Base-by-base conservation (phyloP, 441 rosid species). In the Aquilaria agallochum region DNA sequence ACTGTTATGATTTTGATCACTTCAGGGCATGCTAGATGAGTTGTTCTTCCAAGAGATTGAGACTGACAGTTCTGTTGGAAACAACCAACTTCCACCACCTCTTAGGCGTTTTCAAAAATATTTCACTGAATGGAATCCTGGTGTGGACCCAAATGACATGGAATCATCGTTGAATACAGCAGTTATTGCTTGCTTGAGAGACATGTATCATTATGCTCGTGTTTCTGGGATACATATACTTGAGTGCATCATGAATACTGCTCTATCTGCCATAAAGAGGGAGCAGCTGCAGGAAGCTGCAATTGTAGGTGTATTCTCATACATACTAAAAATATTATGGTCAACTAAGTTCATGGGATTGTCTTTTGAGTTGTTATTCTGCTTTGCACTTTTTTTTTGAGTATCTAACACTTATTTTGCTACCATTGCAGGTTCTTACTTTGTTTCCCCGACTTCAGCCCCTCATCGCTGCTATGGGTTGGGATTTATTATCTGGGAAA, bases 401-500 rank as follows among this genome's bases (percentile, higher is more conserved):
- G 58, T 49, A 46, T 33, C 32, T 55, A 46, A 49, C 27, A 44
- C 10, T 31, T 65, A 55, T 12, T 63, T 49, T 65, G 55, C 14
- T 65, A 55, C 20, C 72, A 52, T 70, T 69, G 54, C 77, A 94
- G 99, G 70, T 94, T 67, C 94, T 94, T 70, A 56, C 63, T 61
- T 74, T 89, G 67, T 87, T 82, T 76, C 99, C 96, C 9, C 86
- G 82, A 68, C 88, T 94, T 69, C 85, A 83, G 72, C 92, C 99
- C 31, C 58, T 94, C 51, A 84, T 91, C 67, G 99, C 97, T 68
- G 86, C 87, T 57, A 89, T 94, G 96, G 97, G 97, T 47, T 94
- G 99, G 99, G 99, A 94, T 80, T 75, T 94, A 50, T 74, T 94
- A 75, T 72, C 82, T 66, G 90, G 94, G 54, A 89, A 91, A 77